These are phyloP conservation scores for Jaapia argillacea DNA, from an alignment of 768 basidiomycete species.

Conservation along the genomic window DNA sequence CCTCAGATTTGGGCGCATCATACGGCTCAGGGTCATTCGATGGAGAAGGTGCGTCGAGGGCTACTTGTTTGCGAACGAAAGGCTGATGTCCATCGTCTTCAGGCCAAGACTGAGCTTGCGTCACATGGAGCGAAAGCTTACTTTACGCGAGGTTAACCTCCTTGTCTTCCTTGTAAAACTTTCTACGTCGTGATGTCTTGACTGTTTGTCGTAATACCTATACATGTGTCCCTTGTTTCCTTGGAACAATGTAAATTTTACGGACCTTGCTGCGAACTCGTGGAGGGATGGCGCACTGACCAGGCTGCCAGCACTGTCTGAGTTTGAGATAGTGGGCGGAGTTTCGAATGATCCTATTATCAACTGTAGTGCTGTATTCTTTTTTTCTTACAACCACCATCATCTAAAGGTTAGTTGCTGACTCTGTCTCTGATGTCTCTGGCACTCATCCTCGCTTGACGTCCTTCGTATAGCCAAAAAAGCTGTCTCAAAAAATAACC, in stretches of 20 bases:
- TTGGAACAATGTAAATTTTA: too few species aligned
- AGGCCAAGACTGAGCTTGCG: conserved; percentile 82
- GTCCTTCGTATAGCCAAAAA: conserved; percentile 14
- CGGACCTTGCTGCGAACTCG: too few species aligned
- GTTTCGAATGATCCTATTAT: too few species aligned
- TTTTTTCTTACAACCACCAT: conserved; percentile 54
- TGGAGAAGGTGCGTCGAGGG: conserved; percentile 58
- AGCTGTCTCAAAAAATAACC: conserved; percentile 50
- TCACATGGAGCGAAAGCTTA: conserved; percentile 82
- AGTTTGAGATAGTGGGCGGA: too few species aligned
- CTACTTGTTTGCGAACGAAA: conserved; percentile 1
- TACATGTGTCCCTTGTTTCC: too few species aligned
- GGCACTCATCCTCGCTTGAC: not conserved
- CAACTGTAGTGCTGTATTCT: conserved; percentile 11
- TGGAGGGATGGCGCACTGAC: too few species aligned
- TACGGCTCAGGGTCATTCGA: conserved; percentile 75
- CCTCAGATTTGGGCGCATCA: conserved; percentile 68
- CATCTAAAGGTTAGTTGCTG: conserved; percentile 40
- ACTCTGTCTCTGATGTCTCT: conserved; percentile 7
- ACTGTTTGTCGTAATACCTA: not conserved
- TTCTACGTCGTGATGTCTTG: conserved; percentile 4
- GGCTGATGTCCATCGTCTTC: conserved; percentile 7
- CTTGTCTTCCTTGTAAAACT: too few species aligned
- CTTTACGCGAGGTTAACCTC: conserved; percentile 77
- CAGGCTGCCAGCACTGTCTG: too few species aligned